Evolutionary conservation across 106 monocot genomes (phyloP).

Genomic region (Gastrodia elata): DNA sequence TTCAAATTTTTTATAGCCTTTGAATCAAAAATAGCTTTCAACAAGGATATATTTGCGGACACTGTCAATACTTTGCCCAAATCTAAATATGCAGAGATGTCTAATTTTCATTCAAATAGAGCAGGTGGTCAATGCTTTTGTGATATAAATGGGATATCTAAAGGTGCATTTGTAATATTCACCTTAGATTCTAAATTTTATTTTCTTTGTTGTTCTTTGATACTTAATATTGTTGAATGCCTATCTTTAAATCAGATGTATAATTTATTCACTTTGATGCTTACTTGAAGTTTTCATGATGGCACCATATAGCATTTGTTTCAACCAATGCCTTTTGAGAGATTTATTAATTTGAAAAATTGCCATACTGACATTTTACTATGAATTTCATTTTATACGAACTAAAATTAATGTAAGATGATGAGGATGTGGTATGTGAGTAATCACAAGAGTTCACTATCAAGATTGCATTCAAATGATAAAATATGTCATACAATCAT

Average conservation of each 20-base stretch:
- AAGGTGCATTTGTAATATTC: slow-evolving; percentile 11
- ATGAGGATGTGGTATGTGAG: neutral
- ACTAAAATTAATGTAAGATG: neutral
- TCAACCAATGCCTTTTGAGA: neutral
- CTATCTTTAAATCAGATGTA: neutral
- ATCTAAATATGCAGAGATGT: slow-evolving; percentile 6
- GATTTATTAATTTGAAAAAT: neutral
- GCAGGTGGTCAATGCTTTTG: neutral
- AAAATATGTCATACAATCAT: too few species aligned
- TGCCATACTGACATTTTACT: neutral
- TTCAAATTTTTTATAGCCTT: slow-evolving; percentile 14
- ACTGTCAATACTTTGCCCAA: slow-evolving; percentile 11
- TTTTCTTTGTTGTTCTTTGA: neutral
- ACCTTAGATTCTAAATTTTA: too few species aligned
- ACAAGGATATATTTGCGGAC: slow-evolving; percentile 1
- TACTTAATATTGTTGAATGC: neutral
- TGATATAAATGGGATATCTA: neutral
- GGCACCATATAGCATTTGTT: neutral
- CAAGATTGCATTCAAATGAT: neutral
- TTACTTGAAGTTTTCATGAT: too few species aligned
- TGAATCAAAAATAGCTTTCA: slow-evolving; percentile 11
- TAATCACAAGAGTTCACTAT: neutral
- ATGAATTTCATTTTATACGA: neutral
- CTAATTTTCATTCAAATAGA: slow-evolving; percentile 7
- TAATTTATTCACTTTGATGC: neutral